Evolutionary conservation across 1,284 basidiomycete species (phyloP), one percentile per base, ranked within the genome.

Genomic region (Ceratobasidium sp.): DNA sequence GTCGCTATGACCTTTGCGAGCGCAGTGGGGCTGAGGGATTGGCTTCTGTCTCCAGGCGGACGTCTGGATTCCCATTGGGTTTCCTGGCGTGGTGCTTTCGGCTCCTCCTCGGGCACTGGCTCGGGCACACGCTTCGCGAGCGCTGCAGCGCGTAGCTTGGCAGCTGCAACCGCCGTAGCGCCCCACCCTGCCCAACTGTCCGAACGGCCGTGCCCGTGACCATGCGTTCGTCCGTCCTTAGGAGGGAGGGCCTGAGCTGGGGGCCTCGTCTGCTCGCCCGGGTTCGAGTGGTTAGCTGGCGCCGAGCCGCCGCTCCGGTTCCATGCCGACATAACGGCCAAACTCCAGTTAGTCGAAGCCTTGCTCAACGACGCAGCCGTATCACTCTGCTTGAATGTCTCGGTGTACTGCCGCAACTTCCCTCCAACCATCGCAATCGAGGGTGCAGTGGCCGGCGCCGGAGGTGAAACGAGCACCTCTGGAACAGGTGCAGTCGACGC

Each of bases 311-410:
- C 51, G 43, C 65, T 61, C 31, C 65, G 48, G 49, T 76, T 74
- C 74, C 74, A 77, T 11, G 74, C 66, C 31, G 76, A 66, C 63
- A 77, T 61, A 8, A 76, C 76, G 7, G 68, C 75, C 39, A 74
- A 63, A 37, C 66, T 76, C 74, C 58, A 76, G 31, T 77, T 77
- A 7, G 76, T 76, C n/a, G 69, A 64, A 13, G 72, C 72, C 58
- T 77, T 77, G 66, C 61, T 66, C 29, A 77, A 24, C 22, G 63
- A 51, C 11, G 76, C 76, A 31, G 75, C 76, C 14, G 76, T 34
- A 72, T 77, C 76, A 41, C 76, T 76, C 31, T 71, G 63, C 27
- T 74, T 72, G 64, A 77, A 72, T 14, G 75, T 61, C 51, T 76
- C 72, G 31, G 72, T 59, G 31, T 74, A 74, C 7, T 76, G 53